Evolutionary conservation across 345 rosid genomes (phyloP), one percentile per base, ranked within the genome.

Genomic region (Gossypium rotundifolium): DNA sequence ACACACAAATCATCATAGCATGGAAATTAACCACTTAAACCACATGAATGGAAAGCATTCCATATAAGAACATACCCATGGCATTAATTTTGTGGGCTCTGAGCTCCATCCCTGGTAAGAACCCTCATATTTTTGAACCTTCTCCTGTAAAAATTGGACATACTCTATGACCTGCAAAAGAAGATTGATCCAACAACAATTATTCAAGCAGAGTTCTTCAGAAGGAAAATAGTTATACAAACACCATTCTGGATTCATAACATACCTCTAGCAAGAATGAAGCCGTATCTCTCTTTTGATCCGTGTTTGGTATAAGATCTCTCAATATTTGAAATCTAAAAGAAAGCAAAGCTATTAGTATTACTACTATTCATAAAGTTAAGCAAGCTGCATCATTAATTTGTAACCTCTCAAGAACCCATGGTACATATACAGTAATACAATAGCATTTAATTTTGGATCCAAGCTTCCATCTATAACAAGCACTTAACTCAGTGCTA

Each of bases 321-420:
- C 98, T 93, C 87, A 93, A 83, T 77, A 83, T 84, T 88, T 95
- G 99, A 85, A 95, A 95, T 76, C 98, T 95, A 94, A 81, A 76
- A 77, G 29, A 75, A 49, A 46, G 9, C 58, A 6, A 25, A 42
- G 68, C 16, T 20, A 44, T 65, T 7, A 55, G 57, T 10, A 27
- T 48, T 1, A 61, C 11, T 12, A 65, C 59, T 1, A 18, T 49
- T 27, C 38, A 65, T 1, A 12, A 69, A 45, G 14, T 51, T 46
- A 60, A 46, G 33, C 27, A 74, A 40, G 17, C 69, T 18, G 29
- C n/a, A 25, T 51, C n/a, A 57, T 20, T 17, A 13, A 22, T 23
- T 20, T 11, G 13, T 22, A 69, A 49, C 22, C 58, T 23, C 33
- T 68, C 27, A 25, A 25, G 58, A 54, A 38, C 29, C 7, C 22